A percentile compares a stretch with the other conserved stretches of the same genome.
phyloP scores from a whole-genome alignment of 176 grass and related monocot species.

The Leersia perrieri region DNA sequence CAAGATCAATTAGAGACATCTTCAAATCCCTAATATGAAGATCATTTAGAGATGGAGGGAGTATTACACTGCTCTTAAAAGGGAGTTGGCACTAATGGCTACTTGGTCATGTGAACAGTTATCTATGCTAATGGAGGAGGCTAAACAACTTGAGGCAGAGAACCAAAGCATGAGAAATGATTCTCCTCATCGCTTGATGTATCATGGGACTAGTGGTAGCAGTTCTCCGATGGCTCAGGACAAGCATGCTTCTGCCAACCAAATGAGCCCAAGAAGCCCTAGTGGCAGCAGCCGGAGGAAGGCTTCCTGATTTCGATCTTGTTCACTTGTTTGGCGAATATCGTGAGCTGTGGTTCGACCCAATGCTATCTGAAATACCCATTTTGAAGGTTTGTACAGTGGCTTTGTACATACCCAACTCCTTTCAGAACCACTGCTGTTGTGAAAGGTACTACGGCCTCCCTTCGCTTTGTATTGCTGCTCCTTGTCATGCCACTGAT shows the following conservation, averaged over 20 bases:
- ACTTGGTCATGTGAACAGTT: slow-evolving; percentile 35
- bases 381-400: background rate
- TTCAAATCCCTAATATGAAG: no score
- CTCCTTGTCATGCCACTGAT: background rate
- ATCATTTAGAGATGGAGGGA: no score
- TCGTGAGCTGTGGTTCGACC: background rate
- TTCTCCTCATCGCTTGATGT: slow-evolving; percentile 39
- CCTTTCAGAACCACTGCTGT: slow-evolving; percentile 7
- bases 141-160: slow-evolving; percentile 55
- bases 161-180: slow-evolving; percentile 16
- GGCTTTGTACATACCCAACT: slow-evolving; percentile 32
- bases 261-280: slow-evolving; percentile 32
- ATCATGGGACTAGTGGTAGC: slow-evolving; percentile 32
- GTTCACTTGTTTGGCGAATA: background rate
- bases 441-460: slow-evolving; percentile 2
- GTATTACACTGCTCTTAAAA: background rate
- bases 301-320: slow-evolving; percentile 34
- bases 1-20: no score
- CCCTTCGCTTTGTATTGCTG: background rate
- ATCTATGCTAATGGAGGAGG: slow-evolving; percentile 53
- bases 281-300: slow-evolving; percentile 39
- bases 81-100: slow-evolving; percentile 12
- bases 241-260: slow-evolving; percentile 31
- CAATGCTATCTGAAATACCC: background rate
- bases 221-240: slow-evolving; percentile 13